Conservation (phyloP, 2,329 filamentous ascomycete genomes). For the Lasiodiplodia citricola region DNA sequence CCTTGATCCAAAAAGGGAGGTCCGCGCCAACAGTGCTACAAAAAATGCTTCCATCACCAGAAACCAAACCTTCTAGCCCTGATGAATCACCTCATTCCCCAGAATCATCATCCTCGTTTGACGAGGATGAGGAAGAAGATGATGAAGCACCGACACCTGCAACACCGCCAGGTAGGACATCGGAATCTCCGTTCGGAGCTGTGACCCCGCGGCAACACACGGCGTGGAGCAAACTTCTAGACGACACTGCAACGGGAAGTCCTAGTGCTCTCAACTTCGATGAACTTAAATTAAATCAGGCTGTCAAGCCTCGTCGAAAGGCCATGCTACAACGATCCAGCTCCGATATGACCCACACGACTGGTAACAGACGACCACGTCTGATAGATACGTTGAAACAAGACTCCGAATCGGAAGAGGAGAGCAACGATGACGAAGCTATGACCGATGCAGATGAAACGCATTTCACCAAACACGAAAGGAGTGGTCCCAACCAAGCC, state of each 20-base stretch:
- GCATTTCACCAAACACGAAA: neutral
- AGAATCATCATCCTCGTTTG: neutral
- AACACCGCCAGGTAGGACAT: slow-evolving; percentile 22
- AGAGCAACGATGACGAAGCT: slow-evolving; percentile 28
- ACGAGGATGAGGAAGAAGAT: neutral
- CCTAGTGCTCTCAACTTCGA: slow-evolving; percentile 40
- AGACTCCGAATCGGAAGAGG: slow-evolving; percentile 3
- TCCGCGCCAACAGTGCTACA: slow-evolving; percentile 31
- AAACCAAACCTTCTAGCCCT: slow-evolving; percentile 27
- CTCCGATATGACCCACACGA: slow-evolving; percentile 13
- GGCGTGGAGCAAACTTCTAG: slow-evolving; percentile 41
- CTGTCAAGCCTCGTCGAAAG: neutral
- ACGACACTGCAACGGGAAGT: slow-evolving; percentile 35
- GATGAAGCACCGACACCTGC: slow-evolving; percentile 8
- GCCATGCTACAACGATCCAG: slow-evolving; percentile 15
- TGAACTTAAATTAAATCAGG: slow-evolving; percentile 37
- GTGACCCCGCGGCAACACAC: slow-evolving; percentile 44
- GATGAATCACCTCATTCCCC: slow-evolving; percentile 5
- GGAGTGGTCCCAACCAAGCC: neutral
- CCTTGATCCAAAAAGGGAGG: slow-evolving; percentile 7
- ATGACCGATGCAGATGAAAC: slow-evolving; percentile 9
- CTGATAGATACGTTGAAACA: slow-evolving; percentile 34
- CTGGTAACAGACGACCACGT: slow-evolving; percentile 18
- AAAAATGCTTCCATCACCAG: slow-evolving; percentile 38
- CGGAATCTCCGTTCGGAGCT: slow-evolving; percentile 34